A percentile compares a stretch with the other conserved stretches of the same genome.
phyloP scores from a whole-genome alignment of 208 protist species.

The Crithidia sp. region DNA sequence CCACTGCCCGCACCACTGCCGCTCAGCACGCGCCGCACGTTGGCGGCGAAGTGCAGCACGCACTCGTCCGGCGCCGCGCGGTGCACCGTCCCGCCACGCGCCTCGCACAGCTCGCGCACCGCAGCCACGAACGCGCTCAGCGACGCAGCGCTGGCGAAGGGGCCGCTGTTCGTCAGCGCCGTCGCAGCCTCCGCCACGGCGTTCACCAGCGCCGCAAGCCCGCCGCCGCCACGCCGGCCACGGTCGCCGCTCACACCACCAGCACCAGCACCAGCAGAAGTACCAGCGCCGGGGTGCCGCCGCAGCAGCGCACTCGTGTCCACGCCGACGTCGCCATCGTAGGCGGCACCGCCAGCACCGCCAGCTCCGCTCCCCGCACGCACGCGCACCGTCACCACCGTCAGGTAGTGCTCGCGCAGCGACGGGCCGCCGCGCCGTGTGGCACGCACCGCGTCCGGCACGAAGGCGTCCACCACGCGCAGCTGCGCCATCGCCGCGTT shows the following conservation, averaged over 20 bases:
- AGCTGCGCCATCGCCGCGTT: conserved; percentile 24
- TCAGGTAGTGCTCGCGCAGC: conserved; percentile 10
- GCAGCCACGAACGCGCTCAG: conserved; percentile 25
- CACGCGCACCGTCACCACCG: conserved; percentile 10
- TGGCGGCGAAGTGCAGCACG: conserved; percentile 32
- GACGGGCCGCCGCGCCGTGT: not conserved
- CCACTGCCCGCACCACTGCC: too few species aligned
- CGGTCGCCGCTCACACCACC: not conserved
- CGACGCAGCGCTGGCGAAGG: conserved; percentile 11
- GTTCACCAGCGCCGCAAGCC: conserved; percentile 8
- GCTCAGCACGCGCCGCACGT: too few species aligned
- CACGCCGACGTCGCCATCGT: not conserved
- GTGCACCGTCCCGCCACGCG: conserved; percentile 19
- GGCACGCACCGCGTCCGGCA: conserved; percentile 11
- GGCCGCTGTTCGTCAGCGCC: conserved; percentile 18
- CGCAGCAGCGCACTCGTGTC: conserved; percentile 2
- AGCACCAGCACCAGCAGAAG: too few species aligned
- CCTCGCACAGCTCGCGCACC: conserved; percentile 23
- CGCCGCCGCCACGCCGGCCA: not conserved
- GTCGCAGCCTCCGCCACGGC: not conserved
- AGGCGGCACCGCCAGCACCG: not conserved
- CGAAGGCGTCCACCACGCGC: conserved; percentile 25
- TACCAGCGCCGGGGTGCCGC: not conserved
- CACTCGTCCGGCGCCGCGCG: conserved; percentile 23
- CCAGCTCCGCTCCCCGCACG: not conserved